Evolutionary conservation across 306 rosid species (phyloP).

Genomic region (Alnus rubra): DNA sequence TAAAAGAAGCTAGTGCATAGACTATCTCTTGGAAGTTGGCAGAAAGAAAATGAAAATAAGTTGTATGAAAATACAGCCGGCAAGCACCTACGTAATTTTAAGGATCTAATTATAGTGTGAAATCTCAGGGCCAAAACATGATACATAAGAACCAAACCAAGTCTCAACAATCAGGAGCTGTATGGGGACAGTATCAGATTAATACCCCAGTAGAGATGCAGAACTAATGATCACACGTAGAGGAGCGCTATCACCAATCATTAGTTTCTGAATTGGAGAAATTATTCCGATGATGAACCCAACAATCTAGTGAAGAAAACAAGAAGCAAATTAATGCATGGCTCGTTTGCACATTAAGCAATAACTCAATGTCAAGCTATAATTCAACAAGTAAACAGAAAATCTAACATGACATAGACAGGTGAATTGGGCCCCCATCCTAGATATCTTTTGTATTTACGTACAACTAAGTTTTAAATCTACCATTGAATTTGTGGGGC

Average conservation of each 20-base stretch:
- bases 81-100: not conserved
- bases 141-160: not conserved
- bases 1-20: not conserved
- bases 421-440: too few relatives aligned
- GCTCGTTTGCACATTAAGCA: not conserved
- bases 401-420: too few relatives aligned
- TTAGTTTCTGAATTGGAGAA: conserved; percentile 29
- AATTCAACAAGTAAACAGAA: too few relatives aligned
- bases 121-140: not conserved
- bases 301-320: conserved; percentile 29
- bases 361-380: not conserved
- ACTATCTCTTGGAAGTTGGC: not conserved
- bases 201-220: conserved; percentile 44
- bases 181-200: not conserved
- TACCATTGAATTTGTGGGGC: too few relatives aligned
- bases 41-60: not conserved
- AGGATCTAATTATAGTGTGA: not conserved
- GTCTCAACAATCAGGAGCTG: not conserved
- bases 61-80: not conserved
- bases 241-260: conserved; percentile 37
- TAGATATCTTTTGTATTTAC: too few relatives aligned
- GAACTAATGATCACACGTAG: conserved; percentile 40
- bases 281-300: conserved; percentile 47
- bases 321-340: not conserved
- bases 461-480: too few relatives aligned